These are phyloP conservation scores for Emmonsiellopsis sp. DNA, from an alignment of 2,329 filamentous ascomycete species.

Conservation along the genomic window DNA sequence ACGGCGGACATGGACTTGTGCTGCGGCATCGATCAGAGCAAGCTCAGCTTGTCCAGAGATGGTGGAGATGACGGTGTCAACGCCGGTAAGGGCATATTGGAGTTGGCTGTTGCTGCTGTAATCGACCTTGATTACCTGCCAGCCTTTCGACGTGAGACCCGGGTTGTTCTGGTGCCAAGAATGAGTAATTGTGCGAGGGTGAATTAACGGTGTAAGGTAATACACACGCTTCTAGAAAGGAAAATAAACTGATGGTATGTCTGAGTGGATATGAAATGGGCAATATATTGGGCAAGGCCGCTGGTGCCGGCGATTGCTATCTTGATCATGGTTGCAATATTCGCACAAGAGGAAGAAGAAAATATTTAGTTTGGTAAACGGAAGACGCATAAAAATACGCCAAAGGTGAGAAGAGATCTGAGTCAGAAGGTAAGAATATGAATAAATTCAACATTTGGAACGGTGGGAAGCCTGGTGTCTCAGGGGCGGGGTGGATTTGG, in stretches of 20 bases:
- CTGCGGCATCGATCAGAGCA: conserved; percentile 63
- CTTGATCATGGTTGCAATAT: conserved; percentile 41
- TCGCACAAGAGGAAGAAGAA: neutral
- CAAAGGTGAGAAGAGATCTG: neutral
- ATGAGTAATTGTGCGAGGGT: conserved; percentile 6
- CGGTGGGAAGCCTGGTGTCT: too few species aligned
- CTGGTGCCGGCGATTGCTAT: conserved; percentile 55
- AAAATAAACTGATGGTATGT: conserved; percentile 61
- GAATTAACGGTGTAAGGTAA: neutral
- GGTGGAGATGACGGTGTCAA: conserved; percentile 68
- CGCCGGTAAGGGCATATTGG: conserved; percentile 57
- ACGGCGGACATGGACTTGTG: conserved; percentile 52
- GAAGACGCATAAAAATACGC: neutral
- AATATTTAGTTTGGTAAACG: neutral
- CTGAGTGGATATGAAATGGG: conserved; percentile 49
- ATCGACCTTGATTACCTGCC: conserved; percentile 61
- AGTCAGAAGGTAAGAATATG: too few species aligned
- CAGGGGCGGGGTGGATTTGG: too few species aligned
- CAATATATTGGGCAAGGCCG: conserved; percentile 50
- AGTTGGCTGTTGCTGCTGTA: conserved; percentile 53
- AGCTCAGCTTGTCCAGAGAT: conserved; percentile 59
- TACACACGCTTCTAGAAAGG: conserved; percentile 55
- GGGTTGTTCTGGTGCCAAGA: conserved; percentile 25
- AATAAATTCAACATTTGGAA: too few species aligned
- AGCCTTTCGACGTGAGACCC: conserved; percentile 32